phyloP scores from a whole-genome alignment of 2,329 filamentous ascomycete species.

The Spiromastix sp. region DNA sequence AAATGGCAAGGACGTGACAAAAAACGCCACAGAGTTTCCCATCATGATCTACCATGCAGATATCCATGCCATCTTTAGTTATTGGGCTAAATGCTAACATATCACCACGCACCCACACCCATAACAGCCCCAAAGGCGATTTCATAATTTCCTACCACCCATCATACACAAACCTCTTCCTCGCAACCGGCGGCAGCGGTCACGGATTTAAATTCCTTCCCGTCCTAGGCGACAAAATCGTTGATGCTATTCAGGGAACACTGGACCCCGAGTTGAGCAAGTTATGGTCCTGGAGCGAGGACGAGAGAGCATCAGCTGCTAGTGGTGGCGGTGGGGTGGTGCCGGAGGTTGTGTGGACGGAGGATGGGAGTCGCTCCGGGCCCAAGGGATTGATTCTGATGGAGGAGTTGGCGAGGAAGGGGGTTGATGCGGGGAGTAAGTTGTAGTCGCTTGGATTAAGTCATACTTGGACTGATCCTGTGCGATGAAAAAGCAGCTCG shows the following conservation, averaged over 20 bases:
- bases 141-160: slow-evolving; percentile 65
- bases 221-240: slow-evolving; percentile 42
- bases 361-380: slow-evolving; percentile 30
- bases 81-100: too few relatives aligned
- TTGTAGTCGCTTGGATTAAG: slow-evolving; percentile 6
- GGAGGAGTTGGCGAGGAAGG: slow-evolving; percentile 29
- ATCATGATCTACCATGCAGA: too few relatives aligned
- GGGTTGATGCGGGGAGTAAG: slow-evolving; percentile 14
- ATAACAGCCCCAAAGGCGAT: slow-evolving; percentile 47
- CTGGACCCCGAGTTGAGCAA: slow-evolving; percentile 31
- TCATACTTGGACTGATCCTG: too few relatives aligned
- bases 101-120: not conserved
- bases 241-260: slow-evolving; percentile 35
- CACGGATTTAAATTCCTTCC: slow-evolving; percentile 46
- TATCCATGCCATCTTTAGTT: too few relatives aligned
- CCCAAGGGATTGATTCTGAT: slow-evolving; percentile 23
- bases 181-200: slow-evolving; percentile 44
- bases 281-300: slow-evolving; percentile 34
- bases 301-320: slow-evolving; percentile 7
- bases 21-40: too few relatives aligned
- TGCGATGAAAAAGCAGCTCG: not conserved
- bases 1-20: not conserved
- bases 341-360: slow-evolving; percentile 20
- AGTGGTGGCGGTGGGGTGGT: slow-evolving; percentile 8
- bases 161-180: slow-evolving; percentile 38